These are phyloP conservation scores for Caryopteris hybrid DNA, from an alignment of 305 asterid genomes.

Conservation along the genomic window DNA sequence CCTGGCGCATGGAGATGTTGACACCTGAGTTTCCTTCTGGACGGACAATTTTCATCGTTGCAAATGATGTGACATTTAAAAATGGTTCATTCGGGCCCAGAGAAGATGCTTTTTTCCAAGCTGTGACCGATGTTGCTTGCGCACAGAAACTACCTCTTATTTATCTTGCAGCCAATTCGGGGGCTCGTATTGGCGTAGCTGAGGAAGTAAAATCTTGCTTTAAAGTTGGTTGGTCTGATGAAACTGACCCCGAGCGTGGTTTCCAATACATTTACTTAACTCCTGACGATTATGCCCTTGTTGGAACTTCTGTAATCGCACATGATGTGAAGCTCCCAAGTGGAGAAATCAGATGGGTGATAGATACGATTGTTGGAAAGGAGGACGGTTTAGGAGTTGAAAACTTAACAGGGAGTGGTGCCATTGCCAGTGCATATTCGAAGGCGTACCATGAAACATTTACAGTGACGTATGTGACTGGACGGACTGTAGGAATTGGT, in stretches of 20 bases:
- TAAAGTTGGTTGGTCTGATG: slow-evolving; percentile 96
- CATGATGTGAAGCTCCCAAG: slow-evolving; percentile 54
- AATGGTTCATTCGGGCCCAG: slow-evolving; percentile 96
- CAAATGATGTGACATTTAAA: slow-evolving; percentile 91
- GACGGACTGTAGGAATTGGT: slow-evolving; percentile 96
- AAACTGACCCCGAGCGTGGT: slow-evolving; percentile 83
- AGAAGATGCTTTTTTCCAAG: slow-evolving; percentile 93
- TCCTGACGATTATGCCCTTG: slow-evolving; percentile 75
- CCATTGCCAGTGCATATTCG: slow-evolving; percentile 97
- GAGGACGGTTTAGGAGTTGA: slow-evolving; percentile 96
- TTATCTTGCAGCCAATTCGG: slow-evolving; percentile 95
- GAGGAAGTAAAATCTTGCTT: slow-evolving; percentile 98
- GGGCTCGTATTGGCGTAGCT: slow-evolving; percentile 96
- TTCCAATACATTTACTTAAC: slow-evolving; percentile 82
- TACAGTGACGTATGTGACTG: slow-evolving; percentile 88
- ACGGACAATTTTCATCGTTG: slow-evolving; percentile 67
- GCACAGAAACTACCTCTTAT: slow-evolving; percentile 72
- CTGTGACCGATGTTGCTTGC: slow-evolving; percentile 85
- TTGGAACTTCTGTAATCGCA: slow-evolving; percentile 71
- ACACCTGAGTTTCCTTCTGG: slow-evolving; percentile 97
- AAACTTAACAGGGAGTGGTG: slow-evolving; percentile 92
- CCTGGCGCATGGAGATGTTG: slow-evolving; percentile 88
- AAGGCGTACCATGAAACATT: slow-evolving; percentile 91
- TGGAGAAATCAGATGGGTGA: slow-evolving; percentile 86
- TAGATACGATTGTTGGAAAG: slow-evolving; percentile 82